Evolutionary conservation across 1,284 basidiomycete species (phyloP).

Genomic region (Cryptococcus sp.): DNA sequence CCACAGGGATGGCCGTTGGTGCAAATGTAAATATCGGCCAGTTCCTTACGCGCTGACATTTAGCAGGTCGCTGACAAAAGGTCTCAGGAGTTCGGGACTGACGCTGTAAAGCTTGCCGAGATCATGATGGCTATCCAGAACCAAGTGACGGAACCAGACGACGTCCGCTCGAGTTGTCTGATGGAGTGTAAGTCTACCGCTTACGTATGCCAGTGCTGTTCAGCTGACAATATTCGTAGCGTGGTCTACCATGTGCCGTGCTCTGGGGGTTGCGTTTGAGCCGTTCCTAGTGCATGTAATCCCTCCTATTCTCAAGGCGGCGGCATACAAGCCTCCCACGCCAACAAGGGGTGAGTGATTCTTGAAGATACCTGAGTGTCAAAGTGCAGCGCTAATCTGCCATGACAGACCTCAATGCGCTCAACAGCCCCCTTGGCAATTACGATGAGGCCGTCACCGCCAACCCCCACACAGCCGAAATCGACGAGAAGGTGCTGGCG

Average conservation of each 20-base stretch:
- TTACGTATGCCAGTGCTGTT: neutral
- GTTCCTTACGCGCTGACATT: neutral
- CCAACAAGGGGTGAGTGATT: neutral
- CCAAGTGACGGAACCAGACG: constrained; percentile 51
- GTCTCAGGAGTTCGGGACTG: constrained; percentile 60
- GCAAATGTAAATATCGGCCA: constrained; percentile 21
- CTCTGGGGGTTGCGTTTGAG: constrained; percentile 73
- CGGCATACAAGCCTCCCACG: constrained; percentile 62
- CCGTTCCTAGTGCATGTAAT: constrained; percentile 78
- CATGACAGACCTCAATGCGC: no score
- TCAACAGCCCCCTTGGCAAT: constrained; percentile 20
- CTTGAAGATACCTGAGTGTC: no score
- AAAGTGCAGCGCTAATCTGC: no score
- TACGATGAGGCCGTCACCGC: constrained; percentile 49
- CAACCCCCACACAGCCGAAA: constrained; percentile 61
- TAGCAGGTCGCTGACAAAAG: neutral
- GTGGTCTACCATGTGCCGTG: constrained; percentile 78
- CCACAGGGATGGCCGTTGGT: constrained; percentile 72
- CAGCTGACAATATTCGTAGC: constrained; percentile 58
- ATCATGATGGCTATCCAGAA: constrained; percentile 71
- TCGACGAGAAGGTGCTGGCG: constrained; percentile 79
- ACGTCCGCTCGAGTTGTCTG: constrained; percentile 26
- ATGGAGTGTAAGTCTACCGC: constrained; percentile 33
- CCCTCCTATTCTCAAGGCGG: constrained; percentile 68
- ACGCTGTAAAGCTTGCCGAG: constrained; percentile 68